Evolutionary conservation across 2,329 filamentous ascomycete genomes (phyloP), one percentile per base, ranked within the genome.

Genomic region (Bipolaris oryzae): DNA sequence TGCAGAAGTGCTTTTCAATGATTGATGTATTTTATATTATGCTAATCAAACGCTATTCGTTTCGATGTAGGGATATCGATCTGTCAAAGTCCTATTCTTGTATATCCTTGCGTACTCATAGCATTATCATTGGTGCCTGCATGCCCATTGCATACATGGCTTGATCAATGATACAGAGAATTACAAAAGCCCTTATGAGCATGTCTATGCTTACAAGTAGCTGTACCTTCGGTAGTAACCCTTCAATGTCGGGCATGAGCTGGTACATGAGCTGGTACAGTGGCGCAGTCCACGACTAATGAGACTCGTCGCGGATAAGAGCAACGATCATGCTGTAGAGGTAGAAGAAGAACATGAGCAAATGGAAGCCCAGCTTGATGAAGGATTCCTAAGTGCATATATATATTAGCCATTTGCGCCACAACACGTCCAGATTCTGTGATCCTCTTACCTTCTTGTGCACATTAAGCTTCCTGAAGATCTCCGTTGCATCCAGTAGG

Each of bases 331-430:
- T 96, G 88, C 91, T 96, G 86, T 96, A 96, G 55, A 99, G 89
- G 82, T 99, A 99, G 87, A 98, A 99, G 88, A 99, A 99, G 87
- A 99, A 99, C 92, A 99, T 97, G 81, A 99, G 79, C 59, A 99
- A 84, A 80, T 99, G 95, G 85, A 99, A 99, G 54, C 94, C 95
- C 41, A 99, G 91, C 83, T 99, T 99, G 82, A 95, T 89, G 79
- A 99, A 99, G 0, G 95, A 98, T 87, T 99, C 95, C 93, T 96
- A 37, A 7, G 13, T 6, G 16, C 5, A 13, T 39, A 58, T 28
- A 28, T 10, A 28, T 10, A 28, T 71, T 44, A 71, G 66, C 48
- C 13, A 21, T 10, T 13, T 50, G 55, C 18, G 25, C 39, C 33
- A 3, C 7, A 38, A 28, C 21, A 21, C 11, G 23, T n/a, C 38